Base-by-base conservation (phyloP, 192 early-diverging fungal species). In the Coemansia sp. region DNA sequence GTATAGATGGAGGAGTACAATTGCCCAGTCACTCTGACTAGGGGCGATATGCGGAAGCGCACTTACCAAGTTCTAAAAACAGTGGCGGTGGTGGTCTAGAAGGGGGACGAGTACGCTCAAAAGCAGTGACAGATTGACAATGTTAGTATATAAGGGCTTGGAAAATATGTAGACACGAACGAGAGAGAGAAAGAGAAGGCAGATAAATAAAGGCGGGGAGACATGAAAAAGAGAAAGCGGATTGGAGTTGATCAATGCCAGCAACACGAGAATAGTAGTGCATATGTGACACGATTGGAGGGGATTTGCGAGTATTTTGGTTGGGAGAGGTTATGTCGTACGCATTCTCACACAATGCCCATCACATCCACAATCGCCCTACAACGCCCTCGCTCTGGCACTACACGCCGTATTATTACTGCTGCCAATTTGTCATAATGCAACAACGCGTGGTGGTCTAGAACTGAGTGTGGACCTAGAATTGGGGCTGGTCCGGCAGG, bases 241-340 rank as follows among this genome's bases (percentile, higher is more conserved):
- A 46, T 46, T 46, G 45, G 45, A 46, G 51, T 29, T 53, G 51
- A 53, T 53, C 51, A 53, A 53, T 53, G 51, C 51, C 51, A 53
- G 51, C 51, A 53, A 9, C 51, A 53, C 51, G 51, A 53, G 51
- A 53, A 53, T 53, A 53, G 51, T 53, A 53, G 51, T 53, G 51
- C 25, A 53, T 53, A 29, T 53, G 51, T 53, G 51, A 53, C 25
- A 53, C 51, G 51, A 53, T 46, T 46, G 45, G 45, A 46, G 45
- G 45, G 45, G 45, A 46, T 53, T 53, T 53, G 51, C 51, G 51
- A 53, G 25, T 53, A 53, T 53, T 53, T 53, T 53, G 51, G 51
- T 53, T 53, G 51, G 51, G 51, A 29, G 25, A 53, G 51, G 51
- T 53, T 53, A 53, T 53, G 51, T 53, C 10, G 25, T 25, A 53